A percentile compares a stretch with the other conserved stretches of the same genome.
phyloP scores from a whole-genome alignment of 495 filamentous ascomycete species.

The Rhizodiscina lignyota region DNA sequence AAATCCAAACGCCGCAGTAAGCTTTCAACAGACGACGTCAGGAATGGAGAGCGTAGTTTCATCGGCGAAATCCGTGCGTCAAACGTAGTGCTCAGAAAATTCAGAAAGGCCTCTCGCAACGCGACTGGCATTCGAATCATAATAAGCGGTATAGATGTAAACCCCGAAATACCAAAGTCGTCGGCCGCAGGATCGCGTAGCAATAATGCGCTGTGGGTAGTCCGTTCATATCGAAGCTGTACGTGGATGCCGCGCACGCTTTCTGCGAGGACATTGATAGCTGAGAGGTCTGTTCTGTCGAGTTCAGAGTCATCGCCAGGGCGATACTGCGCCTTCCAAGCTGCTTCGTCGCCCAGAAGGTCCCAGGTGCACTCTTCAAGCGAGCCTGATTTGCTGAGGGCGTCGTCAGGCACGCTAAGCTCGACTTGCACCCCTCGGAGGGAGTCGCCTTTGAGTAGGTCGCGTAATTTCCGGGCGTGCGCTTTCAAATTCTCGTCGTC shows the following conservation, averaged over 20 bases:
- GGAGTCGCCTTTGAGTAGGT: conserved; percentile 16
- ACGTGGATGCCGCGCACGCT: conserved; percentile 14
- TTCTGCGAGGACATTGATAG: background rate
- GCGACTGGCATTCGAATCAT: conserved; percentile 18
- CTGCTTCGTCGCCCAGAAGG: conserved; percentile 15
- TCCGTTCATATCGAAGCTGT: conserved; percentile 12
- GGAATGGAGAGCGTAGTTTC: conserved; percentile 11
- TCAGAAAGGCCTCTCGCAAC: conserved; percentile 17
- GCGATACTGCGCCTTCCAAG: conserved; percentile 5
- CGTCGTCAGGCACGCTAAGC: conserved; percentile 5
- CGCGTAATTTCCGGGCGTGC: conserved; percentile 14
- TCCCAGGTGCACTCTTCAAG: conserved; percentile 18
- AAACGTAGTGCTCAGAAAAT: conserved; percentile 18
- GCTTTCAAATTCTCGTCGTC: conserved; percentile 6
- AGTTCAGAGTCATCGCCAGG: conserved; percentile 2
- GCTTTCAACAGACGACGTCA: conserved; percentile 14
- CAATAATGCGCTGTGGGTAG: conserved; percentile 15
- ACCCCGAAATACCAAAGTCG: background rate
- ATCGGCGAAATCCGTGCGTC: conserved; percentile 15
- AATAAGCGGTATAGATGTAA: conserved; percentile 7
- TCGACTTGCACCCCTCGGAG: conserved; percentile 18
- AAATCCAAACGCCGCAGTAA: conserved; percentile 12
- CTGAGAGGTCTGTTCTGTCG: background rate
- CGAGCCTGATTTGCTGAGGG: conserved; percentile 8
- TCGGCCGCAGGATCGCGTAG: conserved; percentile 12